Evolutionary conservation across 2,329 filamentous ascomycete species (phyloP).

Genomic region (Cladophialophora chaetospira): DNA sequence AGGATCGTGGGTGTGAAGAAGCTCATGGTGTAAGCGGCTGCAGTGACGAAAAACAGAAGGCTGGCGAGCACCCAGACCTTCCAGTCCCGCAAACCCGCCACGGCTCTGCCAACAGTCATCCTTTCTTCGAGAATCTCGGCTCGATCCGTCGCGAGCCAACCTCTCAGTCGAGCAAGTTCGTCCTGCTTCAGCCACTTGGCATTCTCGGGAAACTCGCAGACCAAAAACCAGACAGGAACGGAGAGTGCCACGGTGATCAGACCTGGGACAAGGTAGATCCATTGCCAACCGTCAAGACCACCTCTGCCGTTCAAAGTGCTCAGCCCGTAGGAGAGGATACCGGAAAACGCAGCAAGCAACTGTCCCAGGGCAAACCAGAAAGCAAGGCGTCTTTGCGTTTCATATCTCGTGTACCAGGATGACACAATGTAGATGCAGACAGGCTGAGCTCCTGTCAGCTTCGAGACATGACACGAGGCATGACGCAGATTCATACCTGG

Average conservation of each 20-base stretch:
- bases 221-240: constrained; percentile 21
- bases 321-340: constrained; percentile 27
- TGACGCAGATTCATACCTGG: not conserved
- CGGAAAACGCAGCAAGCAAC: constrained; percentile 8
- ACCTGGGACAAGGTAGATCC: constrained; percentile 55
- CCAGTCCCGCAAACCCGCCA: constrained; percentile 48
- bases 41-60: constrained; percentile 43
- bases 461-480: not conserved
- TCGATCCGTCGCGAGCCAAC: constrained; percentile 58
- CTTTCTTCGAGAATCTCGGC: constrained; percentile 54
- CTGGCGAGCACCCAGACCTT: constrained; percentile 55
- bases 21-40: constrained; percentile 40
- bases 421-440: constrained; percentile 24
- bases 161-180: constrained; percentile 44
- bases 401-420: constrained; percentile 28
- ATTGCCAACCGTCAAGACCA: constrained; percentile 43
- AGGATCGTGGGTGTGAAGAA: constrained; percentile 28
- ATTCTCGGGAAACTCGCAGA: constrained; percentile 28
- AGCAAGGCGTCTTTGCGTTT: constrained; percentile 25
- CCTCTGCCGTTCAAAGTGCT: constrained; percentile 22
- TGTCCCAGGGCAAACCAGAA: constrained; percentile 40
- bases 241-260: constrained; percentile 36
- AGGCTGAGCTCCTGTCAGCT: not conserved
- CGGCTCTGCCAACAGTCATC: constrained; percentile 50
- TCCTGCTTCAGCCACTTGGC: constrained; percentile 65